A percentile compares a stretch with the other conserved stretches of the same genome.
phyloP scores from a whole-genome alignment of 768 basidiomycete genomes.

The Termitomyces sp. region DNA sequence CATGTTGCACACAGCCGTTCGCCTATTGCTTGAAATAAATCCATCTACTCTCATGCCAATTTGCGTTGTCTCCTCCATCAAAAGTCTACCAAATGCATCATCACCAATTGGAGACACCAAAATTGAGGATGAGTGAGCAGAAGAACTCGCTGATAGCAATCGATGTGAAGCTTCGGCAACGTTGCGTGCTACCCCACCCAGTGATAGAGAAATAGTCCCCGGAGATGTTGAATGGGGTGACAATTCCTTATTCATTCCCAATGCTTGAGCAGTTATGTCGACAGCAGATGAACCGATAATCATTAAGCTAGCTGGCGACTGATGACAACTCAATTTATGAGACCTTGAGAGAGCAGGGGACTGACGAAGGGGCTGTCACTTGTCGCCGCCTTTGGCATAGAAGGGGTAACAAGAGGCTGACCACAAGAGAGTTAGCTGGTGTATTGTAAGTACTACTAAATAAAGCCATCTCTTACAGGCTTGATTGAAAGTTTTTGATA shows the following conservation, averaged over 20 bases:
- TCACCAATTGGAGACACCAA: constrained; percentile 75
- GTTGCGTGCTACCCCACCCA: constrained; percentile 95
- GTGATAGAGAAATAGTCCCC: constrained; percentile 65
- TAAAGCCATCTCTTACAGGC: constrained; percentile 27
- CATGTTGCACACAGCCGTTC: constrained; percentile 86
- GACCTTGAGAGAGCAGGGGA: background rate
- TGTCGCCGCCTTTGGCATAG: background rate
- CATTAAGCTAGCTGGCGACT: constrained; percentile 48
- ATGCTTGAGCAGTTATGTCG: constrained; percentile 70
- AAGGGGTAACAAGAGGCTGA: constrained; percentile 1
- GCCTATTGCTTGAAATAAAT: constrained; percentile 33
- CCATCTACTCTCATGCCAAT: constrained; percentile 86
- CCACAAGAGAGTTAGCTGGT: background rate
- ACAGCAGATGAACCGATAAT: constrained; percentile 87
- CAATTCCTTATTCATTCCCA: constrained; percentile 30
- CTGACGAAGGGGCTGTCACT: constrained; percentile 3
- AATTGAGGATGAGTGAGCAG: constrained; percentile 40
- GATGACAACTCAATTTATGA: background rate
- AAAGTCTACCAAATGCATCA: constrained; percentile 72
- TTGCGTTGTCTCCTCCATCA: constrained; percentile 50
- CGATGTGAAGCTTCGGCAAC: constrained; percentile 88
- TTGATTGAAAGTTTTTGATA: constrained; percentile 52
- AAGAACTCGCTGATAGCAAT: constrained; percentile 36
- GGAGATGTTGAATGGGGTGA: constrained; percentile 68
- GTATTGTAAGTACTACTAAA: constrained; percentile 6